phyloP scores from a whole-genome alignment of 2,329 filamentous ascomycete species.

The Xylaria sp. region DNA sequence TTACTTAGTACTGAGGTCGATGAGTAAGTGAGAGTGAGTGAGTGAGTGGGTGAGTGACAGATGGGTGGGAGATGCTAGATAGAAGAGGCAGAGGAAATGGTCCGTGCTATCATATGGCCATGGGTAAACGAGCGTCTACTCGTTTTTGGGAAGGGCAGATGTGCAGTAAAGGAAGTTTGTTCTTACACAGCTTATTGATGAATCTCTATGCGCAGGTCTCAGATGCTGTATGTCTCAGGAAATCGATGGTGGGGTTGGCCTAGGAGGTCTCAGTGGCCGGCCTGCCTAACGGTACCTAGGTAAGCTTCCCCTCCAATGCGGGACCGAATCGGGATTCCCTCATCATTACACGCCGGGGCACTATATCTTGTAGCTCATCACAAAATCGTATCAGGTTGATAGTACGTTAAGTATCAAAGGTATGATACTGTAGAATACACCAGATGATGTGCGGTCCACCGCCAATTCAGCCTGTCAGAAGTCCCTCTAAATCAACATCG shows the following conservation, averaged over 20 bases:
- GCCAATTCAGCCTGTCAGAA: background rate
- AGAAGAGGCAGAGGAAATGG: background rate
- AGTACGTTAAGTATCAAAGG: too few relatives aligned
- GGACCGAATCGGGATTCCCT: background rate
- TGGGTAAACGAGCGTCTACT: too few relatives aligned
- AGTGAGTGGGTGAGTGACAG: too few relatives aligned
- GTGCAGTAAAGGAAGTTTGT: background rate
- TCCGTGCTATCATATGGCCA: background rate
- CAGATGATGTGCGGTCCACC: background rate
- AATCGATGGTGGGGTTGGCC: constrained; percentile 7
- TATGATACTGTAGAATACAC: background rate
- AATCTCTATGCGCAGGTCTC: background rate
- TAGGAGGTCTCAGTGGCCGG: background rate
- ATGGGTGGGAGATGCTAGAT: too few relatives aligned
- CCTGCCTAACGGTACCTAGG: background rate
- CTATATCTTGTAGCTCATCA: background rate
- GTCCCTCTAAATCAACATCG: background rate
- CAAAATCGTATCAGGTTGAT: background rate
- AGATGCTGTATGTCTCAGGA: background rate
- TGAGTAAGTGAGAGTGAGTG: background rate
- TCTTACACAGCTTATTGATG: background rate
- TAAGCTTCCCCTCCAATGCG: constrained; percentile 3
- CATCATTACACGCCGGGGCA: background rate
- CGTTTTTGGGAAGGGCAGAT: too few relatives aligned
- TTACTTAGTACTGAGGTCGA: background rate